Percentiles rank a stretch among this genome's conserved stretches.
Conservation (phyloP, 2,329 filamentous ascomycete genomes). For the Xylariales sp. region DNA sequence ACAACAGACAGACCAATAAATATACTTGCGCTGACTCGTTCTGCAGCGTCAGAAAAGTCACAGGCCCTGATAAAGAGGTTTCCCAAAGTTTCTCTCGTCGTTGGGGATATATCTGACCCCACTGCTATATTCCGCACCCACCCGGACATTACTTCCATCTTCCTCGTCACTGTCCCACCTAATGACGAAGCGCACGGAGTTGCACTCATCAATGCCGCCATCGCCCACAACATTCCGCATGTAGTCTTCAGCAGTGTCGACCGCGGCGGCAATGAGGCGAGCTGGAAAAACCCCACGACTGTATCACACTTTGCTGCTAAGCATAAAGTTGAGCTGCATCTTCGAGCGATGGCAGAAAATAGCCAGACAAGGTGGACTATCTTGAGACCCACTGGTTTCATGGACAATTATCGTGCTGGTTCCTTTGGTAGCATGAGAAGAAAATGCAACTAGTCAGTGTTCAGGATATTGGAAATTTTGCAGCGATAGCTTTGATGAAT, state of each 20-base stretch:
- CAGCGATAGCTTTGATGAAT: slow-evolving; percentile 23
- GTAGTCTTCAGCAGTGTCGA: slow-evolving; percentile 63
- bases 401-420: slow-evolving; percentile 33
- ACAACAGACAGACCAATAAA: slow-evolving; percentile 18
- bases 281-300: slow-evolving; percentile 42
- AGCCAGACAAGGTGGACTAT: slow-evolving; percentile 31
- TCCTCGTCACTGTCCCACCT: slow-evolving; percentile 26
- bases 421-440: slow-evolving; percentile 22
- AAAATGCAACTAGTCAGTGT: slow-evolving; percentile 33
- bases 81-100: slow-evolving; percentile 18
- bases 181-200: slow-evolving; percentile 29
- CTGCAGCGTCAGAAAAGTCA: slow-evolving; percentile 24
- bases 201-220: slow-evolving; percentile 28
- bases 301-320: slow-evolving; percentile 58
- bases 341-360: slow-evolving; percentile 26
- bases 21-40: slow-evolving; percentile 28
- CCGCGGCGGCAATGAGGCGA: slow-evolving; percentile 52
- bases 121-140: slow-evolving; percentile 26
- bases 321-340: slow-evolving; percentile 53
- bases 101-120: slow-evolving; percentile 27
- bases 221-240: slow-evolving; percentile 40
- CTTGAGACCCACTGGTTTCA: slow-evolving; percentile 33
- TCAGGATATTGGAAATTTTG: slow-evolving; percentile 33
- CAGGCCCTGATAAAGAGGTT: slow-evolving; percentile 15
- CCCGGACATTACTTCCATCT: slow-evolving; percentile 25